Evolutionary conservation across 345 rosid genomes (phyloP).

Genomic region (Eucalyptus decipiens): DNA sequence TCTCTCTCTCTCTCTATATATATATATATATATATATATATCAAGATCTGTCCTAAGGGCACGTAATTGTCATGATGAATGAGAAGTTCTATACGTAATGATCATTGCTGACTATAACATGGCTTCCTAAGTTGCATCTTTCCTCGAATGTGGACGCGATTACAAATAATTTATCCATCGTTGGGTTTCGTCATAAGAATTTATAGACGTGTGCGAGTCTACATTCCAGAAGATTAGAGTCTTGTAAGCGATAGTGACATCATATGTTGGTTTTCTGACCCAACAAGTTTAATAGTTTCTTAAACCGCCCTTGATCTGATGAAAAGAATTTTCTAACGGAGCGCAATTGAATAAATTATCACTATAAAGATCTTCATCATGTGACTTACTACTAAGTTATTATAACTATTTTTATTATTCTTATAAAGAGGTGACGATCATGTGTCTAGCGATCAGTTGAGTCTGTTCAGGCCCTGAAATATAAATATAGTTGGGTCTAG

Average conservation of each 20-base stretch:
- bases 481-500: neutral
- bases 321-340: rapidly evolving
- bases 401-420: neutral
- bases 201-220: neutral
- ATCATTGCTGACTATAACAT: neutral
- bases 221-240: neutral
- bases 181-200: neutral
- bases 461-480: neutral
- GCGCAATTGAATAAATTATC: neutral
- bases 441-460: neutral
- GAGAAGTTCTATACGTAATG: neutral
- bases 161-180: neutral
- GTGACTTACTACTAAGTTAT: neutral
- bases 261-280: neutral
- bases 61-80: neutral
- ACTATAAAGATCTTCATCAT: neutral
- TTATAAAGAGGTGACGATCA: neutral
- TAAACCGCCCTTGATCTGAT: neutral
- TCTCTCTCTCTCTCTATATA: too few species aligned
- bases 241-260: neutral
- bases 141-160: neutral
- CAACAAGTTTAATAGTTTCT: neutral
- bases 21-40: neutral
- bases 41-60: neutral
- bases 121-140: neutral